phyloP scores from a whole-genome alignment of 2,329 filamentous ascomycete species.

The Clonostachys byssicola region DNA sequence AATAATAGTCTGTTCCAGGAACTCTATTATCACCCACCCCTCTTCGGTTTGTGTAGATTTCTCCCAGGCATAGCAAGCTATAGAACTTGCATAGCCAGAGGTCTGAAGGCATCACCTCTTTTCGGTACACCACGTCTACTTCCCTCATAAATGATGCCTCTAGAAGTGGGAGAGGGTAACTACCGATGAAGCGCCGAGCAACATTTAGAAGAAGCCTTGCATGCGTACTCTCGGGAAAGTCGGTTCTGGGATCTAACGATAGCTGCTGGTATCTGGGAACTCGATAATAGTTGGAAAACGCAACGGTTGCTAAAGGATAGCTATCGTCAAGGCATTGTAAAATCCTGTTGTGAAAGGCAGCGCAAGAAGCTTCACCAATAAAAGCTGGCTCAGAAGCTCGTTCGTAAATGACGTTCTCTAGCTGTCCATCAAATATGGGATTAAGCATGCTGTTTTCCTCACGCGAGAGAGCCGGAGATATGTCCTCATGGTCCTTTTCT shows the following conservation, averaged over 20 bases:
- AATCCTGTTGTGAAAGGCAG: conserved; percentile 18
- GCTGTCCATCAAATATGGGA: conserved; percentile 14
- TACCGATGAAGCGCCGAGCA: conserved; percentile 18
- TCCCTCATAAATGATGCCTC: conserved; percentile 28
- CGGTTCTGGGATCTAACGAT: background rate
- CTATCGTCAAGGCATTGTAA: conserved; percentile 18
- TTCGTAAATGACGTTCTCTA: conserved; percentile 8
- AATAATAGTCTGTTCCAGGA: conserved; percentile 36
- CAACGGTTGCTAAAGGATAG: conserved; percentile 14
- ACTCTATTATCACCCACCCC: conserved; percentile 20
- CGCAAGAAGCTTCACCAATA: conserved; percentile 20
- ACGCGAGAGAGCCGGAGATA: conserved; percentile 8
- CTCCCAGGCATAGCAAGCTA: conserved; percentile 34
- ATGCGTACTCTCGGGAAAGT: conserved; percentile 17
- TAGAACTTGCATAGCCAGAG: conserved; percentile 36
- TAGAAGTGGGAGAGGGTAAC: conserved; percentile 22
- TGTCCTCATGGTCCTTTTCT: background rate
- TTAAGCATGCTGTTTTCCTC: conserved; percentile 20
- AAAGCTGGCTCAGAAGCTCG: conserved; percentile 14
- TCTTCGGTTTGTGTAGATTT: conserved; percentile 34
- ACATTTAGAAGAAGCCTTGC: conserved; percentile 20
- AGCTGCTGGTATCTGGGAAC: conserved; percentile 1
- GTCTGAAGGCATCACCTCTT: conserved; percentile 16
- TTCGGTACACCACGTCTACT: conserved; percentile 25
- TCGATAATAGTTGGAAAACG: conserved; percentile 15